A percentile compares a stretch with the other conserved stretches of the same genome.
Conservation (phyloP, 2,329 filamentous ascomycete species). For the Ceratocystis huliohia region DNA sequence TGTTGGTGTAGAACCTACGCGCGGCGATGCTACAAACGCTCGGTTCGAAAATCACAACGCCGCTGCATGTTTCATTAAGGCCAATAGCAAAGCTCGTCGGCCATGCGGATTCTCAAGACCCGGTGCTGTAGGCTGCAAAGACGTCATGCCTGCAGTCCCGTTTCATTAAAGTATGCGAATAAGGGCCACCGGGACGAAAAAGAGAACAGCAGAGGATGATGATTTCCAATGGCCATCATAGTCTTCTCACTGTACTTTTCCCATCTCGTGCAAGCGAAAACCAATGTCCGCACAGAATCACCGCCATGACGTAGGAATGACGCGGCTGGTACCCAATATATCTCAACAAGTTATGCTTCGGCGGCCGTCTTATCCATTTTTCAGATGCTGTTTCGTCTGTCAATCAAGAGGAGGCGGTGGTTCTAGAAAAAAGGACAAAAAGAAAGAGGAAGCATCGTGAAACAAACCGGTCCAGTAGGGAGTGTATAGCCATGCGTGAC, state of each 20-base stretch:
- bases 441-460: background rate
- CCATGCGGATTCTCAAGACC: background rate
- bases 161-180: too few species aligned
- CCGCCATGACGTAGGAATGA: background rate
- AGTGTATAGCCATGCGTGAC: background rate
- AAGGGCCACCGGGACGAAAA: too few species aligned
- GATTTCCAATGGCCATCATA: too few species aligned
- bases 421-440: background rate
- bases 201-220: too few species aligned
- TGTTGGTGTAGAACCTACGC: background rate
- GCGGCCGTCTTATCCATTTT: background rate
- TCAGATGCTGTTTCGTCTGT: background rate
- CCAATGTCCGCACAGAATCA: background rate
- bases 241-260: background rate
- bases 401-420: background rate
- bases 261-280: background rate
- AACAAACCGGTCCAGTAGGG: background rate
- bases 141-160: background rate
- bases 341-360: background rate
- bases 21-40: constrained; percentile 4
- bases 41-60: background rate
- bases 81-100: background rate
- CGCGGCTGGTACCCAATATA: background rate
- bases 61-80: background rate
- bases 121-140: background rate